phyloP scores from a whole-genome alignment of 1,284 basidiomycete genomes.

The Kalmanozyma brasiliensis region DNA sequence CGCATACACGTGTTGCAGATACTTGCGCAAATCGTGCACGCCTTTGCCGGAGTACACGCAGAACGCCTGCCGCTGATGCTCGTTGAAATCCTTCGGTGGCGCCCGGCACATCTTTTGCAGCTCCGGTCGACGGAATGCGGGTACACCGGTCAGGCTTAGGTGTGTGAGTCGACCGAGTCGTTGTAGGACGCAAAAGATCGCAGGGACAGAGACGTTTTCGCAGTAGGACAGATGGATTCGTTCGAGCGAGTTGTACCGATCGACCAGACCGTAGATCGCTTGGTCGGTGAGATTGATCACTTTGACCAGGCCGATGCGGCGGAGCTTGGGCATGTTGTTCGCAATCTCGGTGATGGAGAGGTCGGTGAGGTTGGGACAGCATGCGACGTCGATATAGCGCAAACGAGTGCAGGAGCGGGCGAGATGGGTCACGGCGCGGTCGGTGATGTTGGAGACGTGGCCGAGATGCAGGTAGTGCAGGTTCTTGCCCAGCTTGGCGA shows the following conservation, averaged over 20 bases:
- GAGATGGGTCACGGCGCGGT: constrained; percentile 83
- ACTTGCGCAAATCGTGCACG: constrained; percentile 82
- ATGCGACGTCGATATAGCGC: constrained; percentile 95
- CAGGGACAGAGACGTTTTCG: constrained; percentile 90
- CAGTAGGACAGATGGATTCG: constrained; percentile 97
- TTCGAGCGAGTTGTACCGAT: constrained; percentile 79
- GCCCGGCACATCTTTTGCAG: constrained; percentile 89
- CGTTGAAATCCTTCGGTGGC: constrained; percentile 89
- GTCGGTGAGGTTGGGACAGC: constrained; percentile 91
- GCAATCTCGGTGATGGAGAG: constrained; percentile 92
- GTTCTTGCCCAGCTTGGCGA: constrained; percentile 87
- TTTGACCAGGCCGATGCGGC: constrained; percentile 92
- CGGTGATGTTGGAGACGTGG: constrained; percentile 86
- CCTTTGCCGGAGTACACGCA: constrained; percentile 97
- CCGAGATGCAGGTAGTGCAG: constrained; percentile 96
- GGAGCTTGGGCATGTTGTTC: constrained; percentile 82
- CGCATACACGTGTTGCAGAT: constrained; percentile 48
- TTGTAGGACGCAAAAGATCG: constrained; percentile 88
- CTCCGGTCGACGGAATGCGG: constrained; percentile 85
- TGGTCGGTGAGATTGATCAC: constrained; percentile 91
- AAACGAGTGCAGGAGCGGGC: constrained; percentile 90
- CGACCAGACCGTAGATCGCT: constrained; percentile 85
- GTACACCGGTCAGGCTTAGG: constrained; percentile 94
- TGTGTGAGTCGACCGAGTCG: constrained; percentile 89
- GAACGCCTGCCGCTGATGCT: constrained; percentile 88